Evolutionary conservation across 305 asterid genomes (phyloP).

Genomic region (Striga hermonthica): DNA sequence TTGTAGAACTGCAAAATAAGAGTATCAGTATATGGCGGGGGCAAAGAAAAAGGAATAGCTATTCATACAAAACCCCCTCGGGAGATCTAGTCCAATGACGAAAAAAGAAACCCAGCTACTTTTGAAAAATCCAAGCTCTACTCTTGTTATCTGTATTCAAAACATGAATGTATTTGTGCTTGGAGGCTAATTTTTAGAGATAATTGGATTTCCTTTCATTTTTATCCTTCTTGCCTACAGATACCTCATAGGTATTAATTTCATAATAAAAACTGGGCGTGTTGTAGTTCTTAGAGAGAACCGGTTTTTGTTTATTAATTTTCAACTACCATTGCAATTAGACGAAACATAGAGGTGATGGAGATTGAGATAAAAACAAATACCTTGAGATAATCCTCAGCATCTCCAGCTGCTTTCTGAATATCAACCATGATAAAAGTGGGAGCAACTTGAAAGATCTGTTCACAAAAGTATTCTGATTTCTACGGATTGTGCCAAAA

Average conservation of each 20-base stretch:
- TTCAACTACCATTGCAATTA: too few species aligned
- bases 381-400: slow-evolving; percentile 81
- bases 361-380: not conserved
- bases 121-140: too few species aligned
- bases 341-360: not conserved
- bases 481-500: slow-evolving; percentile 12
- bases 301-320: too few species aligned
- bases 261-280: too few species aligned
- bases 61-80: not conserved
- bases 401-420: slow-evolving; percentile 89
- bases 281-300: too few species aligned
- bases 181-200: too few species aligned
- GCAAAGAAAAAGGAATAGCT: not conserved
- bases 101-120: too few species aligned
- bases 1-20: slow-evolving; percentile 68
- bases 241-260: too few species aligned
- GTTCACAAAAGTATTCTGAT: slow-evolving; percentile 24
- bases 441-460: slow-evolving; percentile 87
- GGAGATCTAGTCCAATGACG: not conserved
- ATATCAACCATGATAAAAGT: slow-evolving; percentile 91
- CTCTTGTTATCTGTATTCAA: too few species aligned
- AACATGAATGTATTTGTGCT: too few species aligned
- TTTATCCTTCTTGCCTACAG: too few species aligned
- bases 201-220: too few species aligned
- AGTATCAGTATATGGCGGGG: not conserved